A percentile compares a stretch with the other conserved stretches of the same genome.
Evolutionary conservation across 2,329 filamentous ascomycete genomes (phyloP).

Genomic region (Whalleya microplaca): DNA sequence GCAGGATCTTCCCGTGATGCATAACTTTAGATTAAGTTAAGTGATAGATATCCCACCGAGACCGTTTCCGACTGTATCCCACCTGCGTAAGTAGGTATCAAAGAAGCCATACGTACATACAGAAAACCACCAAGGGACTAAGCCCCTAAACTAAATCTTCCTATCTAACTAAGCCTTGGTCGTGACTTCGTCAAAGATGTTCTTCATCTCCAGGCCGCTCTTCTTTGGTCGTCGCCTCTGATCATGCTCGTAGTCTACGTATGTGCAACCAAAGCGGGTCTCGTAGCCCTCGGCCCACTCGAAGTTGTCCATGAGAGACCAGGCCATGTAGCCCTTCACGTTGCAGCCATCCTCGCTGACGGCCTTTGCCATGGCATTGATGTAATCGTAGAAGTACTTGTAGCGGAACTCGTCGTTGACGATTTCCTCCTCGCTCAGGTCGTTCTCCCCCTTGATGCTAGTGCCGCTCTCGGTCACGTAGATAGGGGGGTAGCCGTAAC

Average conservation of each 20-base stretch:
- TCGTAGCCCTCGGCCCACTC: conserved; percentile 93
- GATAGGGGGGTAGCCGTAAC: conserved; percentile 77
- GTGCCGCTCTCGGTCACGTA: conserved; percentile 92
- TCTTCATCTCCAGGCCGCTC: conserved; percentile 73
- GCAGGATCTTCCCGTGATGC: not conserved
- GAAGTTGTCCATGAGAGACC: conserved; percentile 90
- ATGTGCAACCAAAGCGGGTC: conserved; percentile 83
- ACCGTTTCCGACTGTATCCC: not conserved
- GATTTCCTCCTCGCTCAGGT: conserved; percentile 70
- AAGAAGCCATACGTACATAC: not conserved
- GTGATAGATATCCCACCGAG: not conserved
- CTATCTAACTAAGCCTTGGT: conserved; percentile 53
- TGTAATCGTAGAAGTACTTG: conserved; percentile 78
- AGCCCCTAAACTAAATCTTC: not conserved
- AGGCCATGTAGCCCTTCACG: conserved; percentile 80
- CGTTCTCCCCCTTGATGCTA: conserved; percentile 80
- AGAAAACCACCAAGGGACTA: not conserved
- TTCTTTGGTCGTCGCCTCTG: conserved; percentile 85
- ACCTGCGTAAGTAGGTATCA: not conserved
- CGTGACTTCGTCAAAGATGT: conserved; percentile 73
- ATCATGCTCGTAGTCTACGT: conserved; percentile 77
- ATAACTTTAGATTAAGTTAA: not conserved
- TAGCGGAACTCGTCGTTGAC: conserved; percentile 82
- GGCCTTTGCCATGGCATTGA: conserved; percentile 76
- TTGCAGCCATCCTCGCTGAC: conserved; percentile 74